Evolutionary conservation across 345 rosid genomes (phyloP), one percentile per base, ranked within the genome.

Genomic region (Arabis alpina): DNA sequence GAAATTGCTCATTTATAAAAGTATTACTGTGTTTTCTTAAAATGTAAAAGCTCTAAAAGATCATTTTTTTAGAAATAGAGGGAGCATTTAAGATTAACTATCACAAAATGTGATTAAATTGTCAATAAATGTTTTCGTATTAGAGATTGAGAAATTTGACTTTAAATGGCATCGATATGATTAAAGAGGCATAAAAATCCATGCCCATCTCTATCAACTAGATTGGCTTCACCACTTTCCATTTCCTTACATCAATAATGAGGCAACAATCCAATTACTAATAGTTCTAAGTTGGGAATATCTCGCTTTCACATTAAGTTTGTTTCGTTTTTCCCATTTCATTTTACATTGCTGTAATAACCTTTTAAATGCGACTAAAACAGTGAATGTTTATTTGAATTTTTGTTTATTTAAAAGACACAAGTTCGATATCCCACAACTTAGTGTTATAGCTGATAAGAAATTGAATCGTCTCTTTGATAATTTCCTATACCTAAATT

Each of bases 221-320:
- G 65, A 55, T 37, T 72, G 64, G 51, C 43, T 55, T 64, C 59
- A 47, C 25, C 28, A 72, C 64, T 72, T 72, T 55, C 59, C 65
- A 64, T 73, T 73, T 55, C 56, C 70, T 64, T 39, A 39, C 65
- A 72, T 49, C 71, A 64, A 73, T 64, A 64, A 64, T 72, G 64
- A 64, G 25, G 30, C 52, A 45, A 55, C 34, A 8, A 55, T 55
- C 34, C 15, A 64, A 39, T 64, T 47, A 55, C 64, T 55, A 8
- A 30, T 27, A 37, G 24, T 25, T 47, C 64, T 16, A 72, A 32
- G 64, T 55, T 64, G 65, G 76, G 65, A 48, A 47, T 64, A 64
- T 64, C 44, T 72, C 71, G 27, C 65, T 72, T 64, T 72, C 65
- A 47, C 71, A 47, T 72, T 64, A 5, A 39, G 39, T 48, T 62